Evolutionary conservation across 169 alveolate genomes (phyloP).

Genomic region (Eimeria necatrix): DNA sequence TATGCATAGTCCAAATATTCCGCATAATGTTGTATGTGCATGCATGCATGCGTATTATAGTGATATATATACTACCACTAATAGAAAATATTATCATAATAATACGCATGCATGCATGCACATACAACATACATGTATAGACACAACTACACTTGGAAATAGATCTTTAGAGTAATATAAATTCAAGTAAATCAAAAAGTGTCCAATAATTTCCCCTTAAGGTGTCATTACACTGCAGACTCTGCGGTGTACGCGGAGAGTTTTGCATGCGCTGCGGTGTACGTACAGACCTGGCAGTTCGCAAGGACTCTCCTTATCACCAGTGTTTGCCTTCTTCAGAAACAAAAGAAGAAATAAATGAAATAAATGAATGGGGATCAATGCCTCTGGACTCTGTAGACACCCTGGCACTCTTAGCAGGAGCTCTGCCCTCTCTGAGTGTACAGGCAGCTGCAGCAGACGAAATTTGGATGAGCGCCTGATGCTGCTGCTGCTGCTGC

Average conservation of each 20-base stretch:
- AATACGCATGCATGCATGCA: not conserved
- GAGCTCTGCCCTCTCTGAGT: not conserved
- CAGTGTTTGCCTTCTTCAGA: not conserved
- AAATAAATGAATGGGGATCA: not conserved
- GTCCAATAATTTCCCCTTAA: too few relatives aligned
- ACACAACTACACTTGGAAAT: too few relatives aligned
- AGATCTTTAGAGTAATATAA: too few relatives aligned
- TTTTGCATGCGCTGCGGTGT: not conserved
- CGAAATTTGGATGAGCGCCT: not conserved
- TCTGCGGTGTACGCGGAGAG: too few relatives aligned
- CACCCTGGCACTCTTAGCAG: not conserved
- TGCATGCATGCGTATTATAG: too few relatives aligned
- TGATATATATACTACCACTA: too few relatives aligned
- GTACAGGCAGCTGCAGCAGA: not conserved
- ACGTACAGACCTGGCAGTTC: conserved; percentile 14
- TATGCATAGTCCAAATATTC: too few relatives aligned
- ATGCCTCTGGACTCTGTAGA: not conserved
- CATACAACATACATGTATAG: not conserved
- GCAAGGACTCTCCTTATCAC: conserved; percentile 10
- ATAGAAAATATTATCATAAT: not conserved
- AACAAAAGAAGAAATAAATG: not conserved
- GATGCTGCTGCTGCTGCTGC: not conserved
- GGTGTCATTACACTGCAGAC: too few relatives aligned
- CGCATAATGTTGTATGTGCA: too few relatives aligned
- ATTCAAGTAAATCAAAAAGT: too few relatives aligned